These are phyloP conservation scores for Pseudogymnoascus sp. DNA, from an alignment of 2,329 filamentous ascomycete genomes.

Conservation along the genomic window DNA sequence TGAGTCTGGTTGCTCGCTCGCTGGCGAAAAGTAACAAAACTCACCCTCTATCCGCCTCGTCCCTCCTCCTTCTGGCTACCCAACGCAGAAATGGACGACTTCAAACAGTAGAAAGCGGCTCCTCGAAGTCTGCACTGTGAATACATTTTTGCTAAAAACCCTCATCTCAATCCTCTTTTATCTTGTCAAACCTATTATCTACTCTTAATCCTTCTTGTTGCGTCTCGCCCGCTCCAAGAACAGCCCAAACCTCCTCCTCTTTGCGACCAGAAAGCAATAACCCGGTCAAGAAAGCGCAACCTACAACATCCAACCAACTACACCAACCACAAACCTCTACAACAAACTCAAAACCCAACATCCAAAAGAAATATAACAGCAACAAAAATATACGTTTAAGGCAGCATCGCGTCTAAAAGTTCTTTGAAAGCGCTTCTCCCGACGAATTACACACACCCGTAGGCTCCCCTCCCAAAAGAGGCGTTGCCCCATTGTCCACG, in stretches of 20 bases:
- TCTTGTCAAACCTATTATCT: neutral
- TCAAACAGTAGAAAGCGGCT: neutral
- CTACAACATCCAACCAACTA: neutral
- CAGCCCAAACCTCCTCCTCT: neutral
- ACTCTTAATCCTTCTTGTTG: neutral
- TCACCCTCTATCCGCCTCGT: neutral
- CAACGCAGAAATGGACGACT: slow-evolving; percentile 2
- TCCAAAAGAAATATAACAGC: neutral
- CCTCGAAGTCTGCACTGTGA: slow-evolving; percentile 1
- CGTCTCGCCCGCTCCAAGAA: neutral
- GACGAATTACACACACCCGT: neutral
- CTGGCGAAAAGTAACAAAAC: neutral
- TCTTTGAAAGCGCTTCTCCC: neutral
- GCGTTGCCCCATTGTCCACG: neutral
- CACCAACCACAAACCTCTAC: neutral
- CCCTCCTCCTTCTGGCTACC: neutral
- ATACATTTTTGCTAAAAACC: neutral
- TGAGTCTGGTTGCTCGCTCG: neutral
- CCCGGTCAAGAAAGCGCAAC: neutral
- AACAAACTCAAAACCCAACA: neutral
- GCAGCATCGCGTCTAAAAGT: neutral
- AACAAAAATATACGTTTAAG: neutral
- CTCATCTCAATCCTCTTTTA: neutral
- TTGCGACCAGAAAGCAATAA: neutral
- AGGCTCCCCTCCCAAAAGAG: neutral